Conservation (phyloP, 2,329 filamentous ascomycete species). For the Alternaria brassicae region DNA sequence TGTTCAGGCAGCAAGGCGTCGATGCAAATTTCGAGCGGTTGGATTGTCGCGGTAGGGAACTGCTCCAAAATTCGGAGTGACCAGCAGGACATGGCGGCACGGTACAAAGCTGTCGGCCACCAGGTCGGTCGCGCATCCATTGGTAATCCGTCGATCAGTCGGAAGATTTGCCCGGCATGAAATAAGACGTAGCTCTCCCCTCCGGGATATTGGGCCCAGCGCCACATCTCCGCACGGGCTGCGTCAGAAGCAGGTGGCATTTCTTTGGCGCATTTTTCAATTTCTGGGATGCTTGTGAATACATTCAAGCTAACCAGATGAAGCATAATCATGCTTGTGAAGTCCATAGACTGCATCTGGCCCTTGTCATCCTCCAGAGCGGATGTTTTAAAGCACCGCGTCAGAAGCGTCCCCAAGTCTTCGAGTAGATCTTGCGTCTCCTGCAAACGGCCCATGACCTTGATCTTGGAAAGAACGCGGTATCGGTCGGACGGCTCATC, state of each 20-base stretch:
- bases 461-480: conserved; percentile 9
- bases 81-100: conserved; percentile 12
- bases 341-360: not conserved
- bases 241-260: conserved; percentile 3
- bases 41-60: not conserved
- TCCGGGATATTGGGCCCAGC: conserved; percentile 9
- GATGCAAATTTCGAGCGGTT: not conserved
- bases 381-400: not conserved
- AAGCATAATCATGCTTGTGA: conserved; percentile 12
- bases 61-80: conserved; percentile 5
- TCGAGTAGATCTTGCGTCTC: conserved; percentile 11
- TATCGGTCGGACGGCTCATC: conserved; percentile 10
- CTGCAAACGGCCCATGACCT: conserved; percentile 8
- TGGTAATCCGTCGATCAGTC: conserved; percentile 6
- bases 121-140: conserved; percentile 7
- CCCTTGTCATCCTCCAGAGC: not conserved
- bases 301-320: conserved; percentile 18
- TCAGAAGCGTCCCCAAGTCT: conserved; percentile 9
- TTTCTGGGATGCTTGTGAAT: conserved; percentile 13
- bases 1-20: conserved; percentile 4
- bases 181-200: conserved; percentile 11
- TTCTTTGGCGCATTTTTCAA: conserved; percentile 12
- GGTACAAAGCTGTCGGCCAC: conserved; percentile 14
- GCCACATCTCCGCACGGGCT: conserved; percentile 9
- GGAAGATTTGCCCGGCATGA: conserved; percentile 13